Conservation (phyloP, 179 eudicot species). For the Heliamphora pulchella region DNA sequence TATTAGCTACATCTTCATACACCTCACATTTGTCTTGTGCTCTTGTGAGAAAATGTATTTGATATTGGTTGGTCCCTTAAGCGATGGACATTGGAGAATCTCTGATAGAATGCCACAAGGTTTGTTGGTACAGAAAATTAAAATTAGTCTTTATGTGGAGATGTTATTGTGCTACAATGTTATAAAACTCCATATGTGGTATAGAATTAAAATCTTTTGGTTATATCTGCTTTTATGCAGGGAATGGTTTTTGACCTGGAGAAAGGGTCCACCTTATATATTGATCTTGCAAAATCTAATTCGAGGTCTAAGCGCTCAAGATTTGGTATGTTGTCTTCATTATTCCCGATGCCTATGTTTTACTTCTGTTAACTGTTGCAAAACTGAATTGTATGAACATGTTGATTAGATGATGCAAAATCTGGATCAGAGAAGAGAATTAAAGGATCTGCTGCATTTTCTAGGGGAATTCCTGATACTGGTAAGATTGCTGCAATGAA, state of each 20-base stretch:
- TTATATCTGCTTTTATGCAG: conserved; percentile 27
- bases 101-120: neutral
- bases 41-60: neutral
- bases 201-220: neutral
- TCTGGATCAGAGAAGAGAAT: conserved; percentile 55
- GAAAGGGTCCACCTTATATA: conserved; percentile 64
- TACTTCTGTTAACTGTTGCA: neutral
- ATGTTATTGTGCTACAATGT: neutral
- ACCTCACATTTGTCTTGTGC: neutral
- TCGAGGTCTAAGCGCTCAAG: conserved; percentile 87
- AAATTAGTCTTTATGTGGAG: neutral
- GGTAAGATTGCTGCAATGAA: conserved; percentile 44
- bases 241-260: conserved; percentile 93
- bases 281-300: conserved; percentile 93
- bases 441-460: conserved; percentile 47
- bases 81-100: neutral
- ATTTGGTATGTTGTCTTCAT: conserved; percentile 38
- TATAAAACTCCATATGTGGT: neutral
- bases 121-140: neutral
- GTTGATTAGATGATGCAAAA: conserved; percentile 54
- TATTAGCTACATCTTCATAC: neutral
- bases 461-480: conserved; percentile 48
- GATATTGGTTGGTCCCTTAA: neutral
- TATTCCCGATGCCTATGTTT: neutral
- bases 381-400: conserved; percentile 13